A percentile compares a stretch with the other conserved stretches of the same genome.
These are phyloP conservation scores for Brassica incana DNA, from an alignment of 345 rosid species.

Conservation along the genomic window DNA sequence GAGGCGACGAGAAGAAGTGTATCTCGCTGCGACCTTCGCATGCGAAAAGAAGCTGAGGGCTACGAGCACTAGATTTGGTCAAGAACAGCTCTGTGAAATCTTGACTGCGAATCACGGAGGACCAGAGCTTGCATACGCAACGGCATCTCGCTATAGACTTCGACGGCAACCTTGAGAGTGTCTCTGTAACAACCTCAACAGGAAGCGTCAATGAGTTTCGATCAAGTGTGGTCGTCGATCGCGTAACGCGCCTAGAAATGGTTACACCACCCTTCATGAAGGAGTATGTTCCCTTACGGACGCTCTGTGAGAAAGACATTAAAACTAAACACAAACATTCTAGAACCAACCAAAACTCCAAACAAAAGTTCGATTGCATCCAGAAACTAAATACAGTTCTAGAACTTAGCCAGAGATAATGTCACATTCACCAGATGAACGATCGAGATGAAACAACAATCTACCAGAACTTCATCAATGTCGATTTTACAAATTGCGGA, in stretches of 20 bases:
- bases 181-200: neutral
- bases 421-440: neutral
- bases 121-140: neutral
- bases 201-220: neutral
- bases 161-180: neutral
- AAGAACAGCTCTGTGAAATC: neutral
- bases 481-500: neutral
- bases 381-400: neutral
- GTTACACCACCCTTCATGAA: neutral
- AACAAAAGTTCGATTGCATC: too few relatives aligned
- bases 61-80: neutral
- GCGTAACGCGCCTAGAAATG: neutral
- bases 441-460: neutral
- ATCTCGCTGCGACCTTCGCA: neutral
- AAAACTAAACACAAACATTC: neutral
- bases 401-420: neutral
- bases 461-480: neutral
- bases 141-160: neutral
- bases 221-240: neutral
- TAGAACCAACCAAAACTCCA: neutral
- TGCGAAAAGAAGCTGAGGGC: neutral
- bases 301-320: neutral
- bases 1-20: neutral
- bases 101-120: neutral
- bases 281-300: neutral